Evolutionary conservation across 768 basidiomycete species (phyloP), one percentile per base, ranked within the genome.

Genomic region (Tephrocybe sp.): DNA sequence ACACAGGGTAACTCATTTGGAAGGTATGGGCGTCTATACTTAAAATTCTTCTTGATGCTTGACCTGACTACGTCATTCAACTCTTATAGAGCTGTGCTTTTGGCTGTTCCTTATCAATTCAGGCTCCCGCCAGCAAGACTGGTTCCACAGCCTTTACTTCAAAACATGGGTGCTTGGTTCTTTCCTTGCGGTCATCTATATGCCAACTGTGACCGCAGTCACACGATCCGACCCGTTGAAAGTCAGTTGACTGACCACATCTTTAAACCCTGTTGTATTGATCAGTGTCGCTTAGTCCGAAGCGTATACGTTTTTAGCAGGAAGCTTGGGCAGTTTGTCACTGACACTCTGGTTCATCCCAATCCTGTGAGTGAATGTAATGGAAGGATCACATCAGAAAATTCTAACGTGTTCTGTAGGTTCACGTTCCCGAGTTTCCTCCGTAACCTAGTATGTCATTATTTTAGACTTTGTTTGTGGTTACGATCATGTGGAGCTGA

Each of bases 61-160:
- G 22, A 16, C 45, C 43, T 52, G 54, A 52, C 30, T 39, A 16
- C 42, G 26, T 43, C 44, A 48, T 45, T 31, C 26, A 3, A 19
- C 30, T 34, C n/a, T 5, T 26, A 7, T 51, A 90, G 90, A 93
- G 59, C 73, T 92, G 0, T 92, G 88, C 60, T 93, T 93, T 64
- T 92, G 91, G 90, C 68, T 92, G 11, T 93, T 89, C 70, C 78
- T 93, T 33, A 72, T 92, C 43, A 87, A 87, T 50, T 72, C 85
- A 2, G 72, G 78, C 16, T 73, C 82, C 0, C 65, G 67, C 1
- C 79, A 85, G 54, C 83, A 80, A 60, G 78, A 88, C 59, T 93
- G 90, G 90, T 92, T 92, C 70, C 69, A 72, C 14, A 89, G 81
- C 60, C 54, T 71, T 16, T 89, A 90, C 59, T 92, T 90, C 74